Percentiles rank a stretch among this genome's conserved stretches.
phyloP scores from a whole-genome alignment of 2,329 filamentous ascomycete species.

The Fusarium multiceps region DNA sequence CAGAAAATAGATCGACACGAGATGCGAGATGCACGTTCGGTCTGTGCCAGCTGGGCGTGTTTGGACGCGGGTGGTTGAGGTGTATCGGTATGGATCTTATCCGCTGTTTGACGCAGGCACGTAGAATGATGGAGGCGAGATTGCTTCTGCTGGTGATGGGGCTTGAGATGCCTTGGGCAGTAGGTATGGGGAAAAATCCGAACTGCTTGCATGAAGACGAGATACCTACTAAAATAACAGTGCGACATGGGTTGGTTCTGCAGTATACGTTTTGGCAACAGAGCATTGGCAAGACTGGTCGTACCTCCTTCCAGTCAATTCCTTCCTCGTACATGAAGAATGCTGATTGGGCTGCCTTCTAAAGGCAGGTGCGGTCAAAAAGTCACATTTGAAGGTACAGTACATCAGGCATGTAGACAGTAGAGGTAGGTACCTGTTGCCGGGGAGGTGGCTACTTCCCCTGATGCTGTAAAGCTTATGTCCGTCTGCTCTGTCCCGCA shows the following conservation, averaged over 20 bases:
- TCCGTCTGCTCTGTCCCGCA: neutral
- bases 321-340: neutral
- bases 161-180: neutral
- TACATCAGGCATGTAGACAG: neutral
- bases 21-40: conserved; percentile 7
- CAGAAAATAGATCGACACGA: conserved; percentile 11
- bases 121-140: conserved; percentile 15
- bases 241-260: neutral
- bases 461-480: neutral
- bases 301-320: neutral
- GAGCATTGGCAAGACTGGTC: neutral
- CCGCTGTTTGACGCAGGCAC: conserved; percentile 11
- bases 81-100: conserved; percentile 8
- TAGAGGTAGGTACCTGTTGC: neutral
- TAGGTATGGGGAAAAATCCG: neutral
- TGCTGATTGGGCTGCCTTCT: neutral
- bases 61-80: conserved; percentile 8
- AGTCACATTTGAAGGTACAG: neutral
- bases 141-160: neutral
- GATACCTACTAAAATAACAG: neutral
- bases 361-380: conserved; percentile 1
- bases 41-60: conserved; percentile 28
- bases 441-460: neutral
- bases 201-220: neutral
- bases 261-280: neutral